A percentile compares a stretch with the other conserved stretches of the same genome.
phyloP scores from a whole-genome alignment of 2,329 filamentous ascomycete genomes.

The Lachnellula willkommii region DNA sequence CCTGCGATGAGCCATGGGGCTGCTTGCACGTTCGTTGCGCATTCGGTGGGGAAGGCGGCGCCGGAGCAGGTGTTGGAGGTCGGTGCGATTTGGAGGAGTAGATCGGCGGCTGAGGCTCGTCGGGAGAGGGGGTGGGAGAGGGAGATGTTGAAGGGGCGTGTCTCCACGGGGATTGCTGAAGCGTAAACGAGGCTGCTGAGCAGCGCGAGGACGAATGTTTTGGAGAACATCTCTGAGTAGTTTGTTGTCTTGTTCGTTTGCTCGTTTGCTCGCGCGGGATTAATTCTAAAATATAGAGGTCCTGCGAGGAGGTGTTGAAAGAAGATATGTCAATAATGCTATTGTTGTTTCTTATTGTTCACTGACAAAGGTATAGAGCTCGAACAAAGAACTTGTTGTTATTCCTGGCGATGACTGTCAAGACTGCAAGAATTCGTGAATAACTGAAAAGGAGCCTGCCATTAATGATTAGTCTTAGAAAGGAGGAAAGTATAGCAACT shows the following conservation, averaged over 20 bases:
- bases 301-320: background rate
- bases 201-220: conserved; percentile 2
- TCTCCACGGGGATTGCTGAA: conserved; percentile 4
- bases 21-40: conserved; percentile 46
- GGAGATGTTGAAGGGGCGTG: background rate
- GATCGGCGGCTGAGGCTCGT: conserved; percentile 11
- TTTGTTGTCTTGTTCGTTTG: background rate
- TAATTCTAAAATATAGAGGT: background rate
- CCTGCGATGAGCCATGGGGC: conserved; percentile 44
- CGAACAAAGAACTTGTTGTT: background rate
- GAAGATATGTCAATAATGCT: background rate
- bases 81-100: conserved; percentile 41
- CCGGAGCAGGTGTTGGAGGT: conserved; percentile 42
- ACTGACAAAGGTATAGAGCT: background rate
- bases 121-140: conserved; percentile 1
- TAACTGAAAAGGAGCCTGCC: background rate
- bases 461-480: background rate
- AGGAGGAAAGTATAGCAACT: background rate
- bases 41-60: conserved; percentile 43
- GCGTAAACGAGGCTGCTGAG: conserved; percentile 6
- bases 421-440: background rate
- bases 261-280: background rate
- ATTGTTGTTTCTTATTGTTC: background rate
- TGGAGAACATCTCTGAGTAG: conserved; percentile 3
- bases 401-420: background rate